Base-by-base conservation (phyloP, 2,329 filamentous ascomycete species). In the Alternaria solani region DNA sequence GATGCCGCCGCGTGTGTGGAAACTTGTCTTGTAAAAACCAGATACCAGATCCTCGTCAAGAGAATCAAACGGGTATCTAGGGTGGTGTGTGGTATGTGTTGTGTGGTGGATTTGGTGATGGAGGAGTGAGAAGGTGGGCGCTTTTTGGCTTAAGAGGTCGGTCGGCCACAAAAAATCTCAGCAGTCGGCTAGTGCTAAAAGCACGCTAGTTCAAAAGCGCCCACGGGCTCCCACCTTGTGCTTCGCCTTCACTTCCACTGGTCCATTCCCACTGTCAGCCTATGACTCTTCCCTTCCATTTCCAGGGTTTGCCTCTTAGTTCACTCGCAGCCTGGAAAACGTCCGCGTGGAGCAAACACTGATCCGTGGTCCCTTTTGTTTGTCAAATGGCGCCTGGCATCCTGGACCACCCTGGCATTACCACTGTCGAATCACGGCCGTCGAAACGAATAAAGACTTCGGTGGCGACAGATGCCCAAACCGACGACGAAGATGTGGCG, bases 41-140 rank as follows among this genome's bases (percentile, higher is more conserved):
- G 82, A 82, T 80, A 81, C 76, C 80, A 70, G 76, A 81, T 80
- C 78, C 80, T 81, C 80, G 69, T 66, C 65, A 65, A 66, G 79
- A 82, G 80, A 82, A 80, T 81, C 76, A 65, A 74, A 74, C 58
- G 63, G 76, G 76, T 81, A 79, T 80, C 75, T 81, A 79, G 79
- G 63, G 64, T 55, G 64, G 53, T 65, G 69, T 66, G 70, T 69
- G 4, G 68, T 69, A 57, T 62, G 57, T 64, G 65, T 68, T 62
- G 65, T 63, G 59, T 71, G 65, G 67, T 64, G 58, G 49, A 61
- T 63, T 69, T 69, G 70, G 67, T 64, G 69, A 66, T 68, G 65
- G 66, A 61, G 64, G 64, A 64, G 61, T 68, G 69, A 60, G 69
- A 60, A 64, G 69, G 66, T 65, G 68, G 68, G 63, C 41, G 57